These are phyloP conservation scores for Nannizziopsis barbatae DNA, from an alignment of 2,329 filamentous ascomycete genomes.

Conservation along the genomic window DNA sequence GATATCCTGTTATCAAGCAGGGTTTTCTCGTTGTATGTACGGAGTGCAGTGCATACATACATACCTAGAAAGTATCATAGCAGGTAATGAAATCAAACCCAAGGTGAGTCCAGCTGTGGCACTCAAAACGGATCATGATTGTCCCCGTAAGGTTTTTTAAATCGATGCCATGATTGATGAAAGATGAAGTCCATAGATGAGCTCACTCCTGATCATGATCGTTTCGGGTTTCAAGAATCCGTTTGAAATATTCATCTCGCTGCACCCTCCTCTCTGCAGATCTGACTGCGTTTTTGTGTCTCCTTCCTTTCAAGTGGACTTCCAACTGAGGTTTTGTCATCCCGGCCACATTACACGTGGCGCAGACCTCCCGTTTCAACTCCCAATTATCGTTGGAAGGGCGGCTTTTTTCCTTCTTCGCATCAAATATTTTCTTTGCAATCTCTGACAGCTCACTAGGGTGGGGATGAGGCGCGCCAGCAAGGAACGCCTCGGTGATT, in stretches of 20 bases:
- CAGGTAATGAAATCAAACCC: too few species aligned
- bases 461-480: slow-evolving; percentile 43
- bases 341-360: slow-evolving; percentile 52
- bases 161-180: too few species aligned
- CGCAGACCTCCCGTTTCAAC: slow-evolving; percentile 49
- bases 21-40: too few species aligned
- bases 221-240: slow-evolving; percentile 15
- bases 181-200: too few species aligned
- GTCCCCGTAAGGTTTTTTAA: too few species aligned
- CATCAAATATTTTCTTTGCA: slow-evolving; percentile 47
- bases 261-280: slow-evolving; percentile 22
- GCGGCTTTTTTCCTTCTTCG: slow-evolving; percentile 42
- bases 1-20: too few species aligned
- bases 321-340: slow-evolving; percentile 37
- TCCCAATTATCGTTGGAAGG: slow-evolving; percentile 36
- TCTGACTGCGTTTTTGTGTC: slow-evolving; percentile 46
- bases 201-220: too few species aligned
- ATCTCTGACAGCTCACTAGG: slow-evolving; percentile 47
- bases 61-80: too few species aligned
- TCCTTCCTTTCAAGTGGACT: slow-evolving; percentile 44
- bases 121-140: too few species aligned
- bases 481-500: slow-evolving; percentile 54
- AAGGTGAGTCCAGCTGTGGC: too few species aligned
- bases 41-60: too few species aligned
- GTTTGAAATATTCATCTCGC: slow-evolving; percentile 25